phyloP scores from a whole-genome alignment of 208 protist genomes.

The Acanthamoeba culbertsoni region DNA sequence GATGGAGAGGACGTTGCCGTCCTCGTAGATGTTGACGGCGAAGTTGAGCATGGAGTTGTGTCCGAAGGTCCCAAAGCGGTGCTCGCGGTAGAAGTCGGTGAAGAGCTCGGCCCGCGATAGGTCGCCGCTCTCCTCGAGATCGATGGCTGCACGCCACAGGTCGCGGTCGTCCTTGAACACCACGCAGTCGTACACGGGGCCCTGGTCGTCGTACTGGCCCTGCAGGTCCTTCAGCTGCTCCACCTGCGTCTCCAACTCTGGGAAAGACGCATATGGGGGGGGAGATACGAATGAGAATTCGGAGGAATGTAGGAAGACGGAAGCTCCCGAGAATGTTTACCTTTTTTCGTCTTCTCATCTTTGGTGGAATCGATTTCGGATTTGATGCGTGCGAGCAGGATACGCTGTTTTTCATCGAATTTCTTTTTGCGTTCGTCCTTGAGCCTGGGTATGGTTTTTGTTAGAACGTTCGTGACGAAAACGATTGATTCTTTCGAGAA shows the following conservation, averaged over 20 bases:
- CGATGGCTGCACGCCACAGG: constrained; percentile 67
- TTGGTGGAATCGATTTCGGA: neutral
- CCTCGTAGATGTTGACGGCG: constrained; percentile 78
- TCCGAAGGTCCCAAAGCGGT: constrained; percentile 42
- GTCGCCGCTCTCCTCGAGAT: constrained; percentile 65
- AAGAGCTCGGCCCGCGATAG: constrained; percentile 14
- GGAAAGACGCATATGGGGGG: neutral
- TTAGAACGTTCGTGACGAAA: no score
- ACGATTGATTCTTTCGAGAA: no score
- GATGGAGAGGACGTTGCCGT: constrained; percentile 78
- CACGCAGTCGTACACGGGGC: constrained; percentile 70
- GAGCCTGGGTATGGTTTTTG: neutral
- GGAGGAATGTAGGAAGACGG: no score
- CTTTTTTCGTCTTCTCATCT: constrained; percentile 10
- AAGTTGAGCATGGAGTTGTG: constrained; percentile 67
- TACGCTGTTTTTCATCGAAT: constrained; percentile 59
- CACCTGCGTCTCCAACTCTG: constrained; percentile 56
- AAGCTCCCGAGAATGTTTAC: neutral
- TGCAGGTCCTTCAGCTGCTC: constrained; percentile 42
- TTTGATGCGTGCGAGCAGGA: neutral
- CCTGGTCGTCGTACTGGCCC: constrained; percentile 51
- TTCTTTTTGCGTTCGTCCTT: constrained; percentile 69
- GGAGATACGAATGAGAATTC: no score
- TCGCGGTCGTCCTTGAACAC: constrained; percentile 63
- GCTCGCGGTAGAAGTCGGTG: constrained; percentile 34